A percentile compares a stretch with the other conserved stretches of the same genome.
These are phyloP conservation scores for Picochlorum sp. DNA, from an alignment of 139 green algal genomes.

Conservation along the genomic window DNA sequence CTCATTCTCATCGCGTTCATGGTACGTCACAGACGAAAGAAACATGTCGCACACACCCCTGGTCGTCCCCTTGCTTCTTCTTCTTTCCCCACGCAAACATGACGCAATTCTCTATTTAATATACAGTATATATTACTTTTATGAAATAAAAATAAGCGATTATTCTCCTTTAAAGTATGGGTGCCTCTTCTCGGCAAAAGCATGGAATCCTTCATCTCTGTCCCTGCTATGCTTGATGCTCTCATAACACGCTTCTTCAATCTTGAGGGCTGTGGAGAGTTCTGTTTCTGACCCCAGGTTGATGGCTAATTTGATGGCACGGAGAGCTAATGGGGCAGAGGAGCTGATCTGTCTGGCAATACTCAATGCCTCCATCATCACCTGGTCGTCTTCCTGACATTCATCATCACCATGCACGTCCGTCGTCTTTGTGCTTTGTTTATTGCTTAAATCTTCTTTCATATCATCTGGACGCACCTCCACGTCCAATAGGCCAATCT, in stretches of 20 bases:
- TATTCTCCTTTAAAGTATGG: constrained; percentile 69
- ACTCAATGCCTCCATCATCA: constrained; percentile 32
- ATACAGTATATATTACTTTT: no score
- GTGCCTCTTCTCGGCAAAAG: constrained; percentile 76
- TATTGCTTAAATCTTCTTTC: no score
- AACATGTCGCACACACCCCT: no score
- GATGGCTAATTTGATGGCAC: constrained; percentile 71
- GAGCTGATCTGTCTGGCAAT: constrained; percentile 34
- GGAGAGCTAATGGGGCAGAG: constrained; percentile 56
- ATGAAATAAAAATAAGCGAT: no score
- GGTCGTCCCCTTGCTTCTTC: no score
- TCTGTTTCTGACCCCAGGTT: constrained; percentile 50
- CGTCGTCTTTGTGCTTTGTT: no score
- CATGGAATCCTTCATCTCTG: constrained; percentile 65
- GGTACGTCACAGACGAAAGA: no score
- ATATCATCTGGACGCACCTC: no score
- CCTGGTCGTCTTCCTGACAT: constrained; percentile 22
- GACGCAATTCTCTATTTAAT: no score
- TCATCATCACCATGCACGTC: background rate
- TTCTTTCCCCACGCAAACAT: no score
- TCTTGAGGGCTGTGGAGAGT: constrained; percentile 42
- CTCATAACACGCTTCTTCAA: constrained; percentile 64
- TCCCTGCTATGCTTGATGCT: constrained; percentile 65
- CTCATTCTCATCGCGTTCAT: no score
- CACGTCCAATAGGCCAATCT: constrained; percentile 47